phyloP scores from a whole-genome alignment of 495 filamentous ascomycete species.

The Aspergillus sclerotioniger region DNA sequence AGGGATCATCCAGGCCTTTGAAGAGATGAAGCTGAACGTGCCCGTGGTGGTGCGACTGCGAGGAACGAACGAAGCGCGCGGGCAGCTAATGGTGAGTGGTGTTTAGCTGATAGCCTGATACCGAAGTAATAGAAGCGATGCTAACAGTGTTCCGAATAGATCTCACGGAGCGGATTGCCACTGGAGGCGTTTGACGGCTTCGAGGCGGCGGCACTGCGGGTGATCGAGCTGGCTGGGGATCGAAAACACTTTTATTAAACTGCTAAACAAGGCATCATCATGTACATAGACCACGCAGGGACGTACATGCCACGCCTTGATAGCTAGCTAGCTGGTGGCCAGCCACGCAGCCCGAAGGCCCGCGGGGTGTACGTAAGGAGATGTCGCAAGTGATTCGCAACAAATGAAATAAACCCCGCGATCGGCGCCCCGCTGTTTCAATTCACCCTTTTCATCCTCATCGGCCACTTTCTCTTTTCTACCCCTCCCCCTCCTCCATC shows the following conservation, averaged over 20 bases:
- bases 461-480: background rate
- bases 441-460: constrained; percentile 6
- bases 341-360: too few species aligned
- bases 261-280: background rate
- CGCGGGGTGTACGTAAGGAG: background rate
- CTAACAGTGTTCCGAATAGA: constrained; percentile 41
- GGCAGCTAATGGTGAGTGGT: constrained; percentile 62
- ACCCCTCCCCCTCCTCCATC: background rate
- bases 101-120: background rate
- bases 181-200: constrained; percentile 80
- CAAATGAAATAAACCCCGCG: constrained; percentile 14
- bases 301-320: too few species aligned
- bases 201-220: constrained; percentile 74
- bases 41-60: constrained; percentile 83
- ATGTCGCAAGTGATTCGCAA: background rate
- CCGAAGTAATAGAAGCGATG: background rate
- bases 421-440: constrained; percentile 18
- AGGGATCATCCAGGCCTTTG: constrained; percentile 75
- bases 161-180: constrained; percentile 68
- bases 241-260: background rate
- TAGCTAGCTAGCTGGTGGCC: too few species aligned
- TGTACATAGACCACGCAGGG: background rate
- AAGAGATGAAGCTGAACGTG: constrained; percentile 63
- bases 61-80: constrained; percentile 78
- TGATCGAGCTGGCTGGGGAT: constrained; percentile 58